Evolutionary conservation across 1,284 basidiomycete genomes (phyloP).

Genomic region (Tremellales sp.): DNA sequence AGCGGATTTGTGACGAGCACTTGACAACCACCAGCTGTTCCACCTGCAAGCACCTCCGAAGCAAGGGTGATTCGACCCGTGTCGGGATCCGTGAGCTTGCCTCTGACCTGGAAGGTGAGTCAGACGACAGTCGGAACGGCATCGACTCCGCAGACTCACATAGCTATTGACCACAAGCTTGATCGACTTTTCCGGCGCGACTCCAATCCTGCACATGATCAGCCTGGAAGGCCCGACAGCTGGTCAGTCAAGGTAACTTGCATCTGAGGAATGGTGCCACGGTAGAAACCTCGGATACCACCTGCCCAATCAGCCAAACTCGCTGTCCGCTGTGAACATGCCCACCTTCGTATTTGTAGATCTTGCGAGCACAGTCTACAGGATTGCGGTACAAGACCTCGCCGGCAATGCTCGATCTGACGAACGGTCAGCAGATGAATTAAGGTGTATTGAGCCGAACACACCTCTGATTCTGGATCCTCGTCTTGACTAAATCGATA

Average conservation of each 20-base stretch:
- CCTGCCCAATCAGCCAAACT: too few species aligned
- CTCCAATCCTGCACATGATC: slow-evolving; percentile 59
- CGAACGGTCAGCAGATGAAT: too few species aligned
- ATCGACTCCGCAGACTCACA: slow-evolving; percentile 47
- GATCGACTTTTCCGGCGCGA: slow-evolving; percentile 85
- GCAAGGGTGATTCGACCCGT: slow-evolving; percentile 82
- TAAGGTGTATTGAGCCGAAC: too few species aligned
- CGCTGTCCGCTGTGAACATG: neutral
- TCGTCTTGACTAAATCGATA: neutral
- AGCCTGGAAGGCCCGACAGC: too few species aligned
- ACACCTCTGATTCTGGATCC: too few species aligned
- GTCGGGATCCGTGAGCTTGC: slow-evolving; percentile 81
- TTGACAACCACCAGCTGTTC: slow-evolving; percentile 91
- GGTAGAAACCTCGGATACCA: slow-evolving; percentile 85
- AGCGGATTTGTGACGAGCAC: slow-evolving; percentile 97
- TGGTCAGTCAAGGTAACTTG: neutral
- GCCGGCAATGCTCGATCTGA: slow-evolving; percentile 87
- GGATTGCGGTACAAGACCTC: slow-evolving; percentile 93
- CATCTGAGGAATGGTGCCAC: slow-evolving; percentile 90
- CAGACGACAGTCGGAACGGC: neutral
- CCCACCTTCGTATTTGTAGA: slow-evolving; percentile 83
- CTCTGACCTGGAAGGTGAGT: slow-evolving; percentile 52
- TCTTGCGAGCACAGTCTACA: slow-evolving; percentile 87
- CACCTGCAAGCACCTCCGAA: slow-evolving; percentile 91
- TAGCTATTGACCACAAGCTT: slow-evolving; percentile 87